Percentiles rank a stretch among this genome's conserved stretches.
These are phyloP conservation scores for Sclerotinia sclerotiorum DNA, from an alignment of 2,329 filamentous ascomycete species.

Conservation along the genomic window DNA sequence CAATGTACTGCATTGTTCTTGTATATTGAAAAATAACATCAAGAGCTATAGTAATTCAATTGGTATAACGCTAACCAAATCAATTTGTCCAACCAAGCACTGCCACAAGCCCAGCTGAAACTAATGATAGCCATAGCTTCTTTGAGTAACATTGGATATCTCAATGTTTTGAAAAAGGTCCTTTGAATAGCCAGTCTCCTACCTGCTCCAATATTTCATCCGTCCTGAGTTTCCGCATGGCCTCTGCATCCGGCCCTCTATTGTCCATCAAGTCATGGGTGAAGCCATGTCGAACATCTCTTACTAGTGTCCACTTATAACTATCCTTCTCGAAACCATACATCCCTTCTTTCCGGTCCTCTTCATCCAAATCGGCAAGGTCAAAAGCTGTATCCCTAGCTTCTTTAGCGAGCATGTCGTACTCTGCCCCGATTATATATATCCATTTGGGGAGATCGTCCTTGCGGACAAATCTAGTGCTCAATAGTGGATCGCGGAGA, in stretches of 20 bases:
- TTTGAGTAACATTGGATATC: not conserved
- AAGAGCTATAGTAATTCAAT: not conserved
- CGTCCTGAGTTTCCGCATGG: constrained; percentile 21
- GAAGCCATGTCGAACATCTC: constrained; percentile 30
- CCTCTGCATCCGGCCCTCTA: constrained; percentile 25
- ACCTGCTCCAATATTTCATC: constrained; percentile 27
- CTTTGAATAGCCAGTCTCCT: constrained; percentile 29
- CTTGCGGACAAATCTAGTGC: constrained; percentile 29
- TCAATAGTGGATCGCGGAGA: constrained; percentile 33
- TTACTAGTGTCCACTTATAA: constrained; percentile 30
- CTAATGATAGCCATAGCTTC: not conserved
- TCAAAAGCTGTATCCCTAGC: constrained; percentile 27
- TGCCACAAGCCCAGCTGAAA: not conserved
- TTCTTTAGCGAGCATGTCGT: constrained; percentile 31
- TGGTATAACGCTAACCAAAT: not conserved
- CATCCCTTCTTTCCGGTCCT: constrained; percentile 16
- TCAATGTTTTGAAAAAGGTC: constrained; percentile 26
- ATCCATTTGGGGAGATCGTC: constrained; percentile 33
- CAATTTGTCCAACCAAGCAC: not conserved
- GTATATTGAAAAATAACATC: too few species aligned
- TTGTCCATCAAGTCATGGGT: constrained; percentile 29
- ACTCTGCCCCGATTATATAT: constrained; percentile 29
- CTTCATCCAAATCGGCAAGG: constrained; percentile 25
- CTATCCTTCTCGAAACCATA: constrained; percentile 30
- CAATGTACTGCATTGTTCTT: not conserved